Conservation (phyloP, 257 asterid species). For the Plantago major region DNA sequence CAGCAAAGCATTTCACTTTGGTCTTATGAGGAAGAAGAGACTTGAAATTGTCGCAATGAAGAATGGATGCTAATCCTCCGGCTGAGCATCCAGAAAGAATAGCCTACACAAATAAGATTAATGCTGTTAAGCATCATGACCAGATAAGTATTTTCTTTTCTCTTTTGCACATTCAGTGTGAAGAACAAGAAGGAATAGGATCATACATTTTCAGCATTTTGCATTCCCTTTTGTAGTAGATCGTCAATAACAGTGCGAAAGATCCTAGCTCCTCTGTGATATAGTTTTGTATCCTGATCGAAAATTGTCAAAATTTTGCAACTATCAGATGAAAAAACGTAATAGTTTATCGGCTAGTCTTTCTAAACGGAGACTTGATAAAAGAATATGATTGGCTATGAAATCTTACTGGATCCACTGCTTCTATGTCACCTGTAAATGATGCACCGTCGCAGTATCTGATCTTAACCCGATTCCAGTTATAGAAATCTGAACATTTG, state of each 20-base stretch:
- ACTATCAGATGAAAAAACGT: no score
- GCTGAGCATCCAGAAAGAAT: constrained; percentile 88
- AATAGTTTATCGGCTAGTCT: no score
- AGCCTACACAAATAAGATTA: constrained; percentile 38
- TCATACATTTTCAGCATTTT: constrained; percentile 39
- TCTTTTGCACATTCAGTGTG: no score
- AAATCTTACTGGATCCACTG: constrained; percentile 47
- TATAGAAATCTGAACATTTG: constrained; percentile 38
- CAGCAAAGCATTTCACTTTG: constrained; percentile 75
- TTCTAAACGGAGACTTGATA: no score
- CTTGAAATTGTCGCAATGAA: constrained; percentile 70
- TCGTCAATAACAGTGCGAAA: constrained; percentile 46
- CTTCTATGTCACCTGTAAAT: constrained; percentile 53
- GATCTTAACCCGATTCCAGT: constrained; percentile 48
- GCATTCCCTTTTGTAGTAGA: constrained; percentile 44
- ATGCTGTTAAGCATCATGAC: background rate
- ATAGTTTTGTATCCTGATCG: constrained; percentile 38
- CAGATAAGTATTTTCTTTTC: background rate
- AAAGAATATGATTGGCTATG: no score
- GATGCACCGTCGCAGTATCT: constrained; percentile 60
- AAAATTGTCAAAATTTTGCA: background rate
- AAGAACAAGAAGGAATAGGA: background rate
- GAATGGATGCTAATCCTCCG: constrained; percentile 72
- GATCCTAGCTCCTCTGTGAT: constrained; percentile 52
- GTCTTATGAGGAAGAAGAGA: constrained; percentile 50